Evolutionary conservation across 176 grass and related monocot genomes (phyloP), one percentile per base, ranked within the genome.

Genomic region (Oryza punctata): DNA sequence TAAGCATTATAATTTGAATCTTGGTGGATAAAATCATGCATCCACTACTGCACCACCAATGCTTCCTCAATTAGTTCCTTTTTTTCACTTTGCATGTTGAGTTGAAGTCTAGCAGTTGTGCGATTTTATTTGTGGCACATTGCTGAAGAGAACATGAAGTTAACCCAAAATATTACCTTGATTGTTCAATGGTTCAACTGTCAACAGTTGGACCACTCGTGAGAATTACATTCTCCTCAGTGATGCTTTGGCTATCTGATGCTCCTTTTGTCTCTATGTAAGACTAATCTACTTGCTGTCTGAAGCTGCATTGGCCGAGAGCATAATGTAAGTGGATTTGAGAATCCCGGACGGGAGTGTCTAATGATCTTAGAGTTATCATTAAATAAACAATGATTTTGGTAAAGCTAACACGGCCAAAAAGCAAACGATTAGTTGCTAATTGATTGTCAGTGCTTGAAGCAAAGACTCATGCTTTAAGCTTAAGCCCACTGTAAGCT

Each of bases 391-490:
- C 12, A 70, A 49, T 52, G n/a, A 6, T 52, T 49, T n/a, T 21
- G 6, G 12, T 18, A 84, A 81, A 89, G 78, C 41, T 37, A 85
- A 25, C 33, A 25, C 3, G 28, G 11, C 10, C 61, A 35, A 72
- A 49, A 83, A 21, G 23, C 24, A 79, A 19, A 19, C 66, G 52
- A 9, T 26, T 68, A 78, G 8, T 15, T 44, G 24, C 60, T 3
- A 45, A 32, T 69, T 19, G 71, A 33, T 75, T 72, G 41, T 44
- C 59, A 19, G 21, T 84, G 63, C 40, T 82, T 69, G 24, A 35
- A 64, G 61, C 67, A 69, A 12, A 19, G 30, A 45, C 40, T 65
- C 50, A 24, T 73, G 83, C 52, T 60, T 64, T 40, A 85, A 44
- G 69, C 18, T 49, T 79, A 38, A 75, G 64, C 26, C 47, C 69